Conservation (phyloP, 768 basidiomycete species). For the Auriscalpium orientale region DNA sequence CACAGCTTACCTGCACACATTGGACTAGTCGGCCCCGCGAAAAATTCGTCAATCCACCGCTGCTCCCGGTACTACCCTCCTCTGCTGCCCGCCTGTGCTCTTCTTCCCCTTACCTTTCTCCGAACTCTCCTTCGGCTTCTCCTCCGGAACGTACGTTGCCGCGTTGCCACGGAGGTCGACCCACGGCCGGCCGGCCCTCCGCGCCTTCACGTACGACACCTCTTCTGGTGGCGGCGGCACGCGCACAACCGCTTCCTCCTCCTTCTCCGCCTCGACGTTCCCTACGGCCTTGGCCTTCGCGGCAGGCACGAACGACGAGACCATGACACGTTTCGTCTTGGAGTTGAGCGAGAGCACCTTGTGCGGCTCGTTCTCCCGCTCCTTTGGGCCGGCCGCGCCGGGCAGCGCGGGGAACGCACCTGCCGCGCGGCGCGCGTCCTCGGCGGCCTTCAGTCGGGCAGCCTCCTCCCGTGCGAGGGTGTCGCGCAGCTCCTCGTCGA, state of each 20-base stretch:
- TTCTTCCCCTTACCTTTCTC: background rate
- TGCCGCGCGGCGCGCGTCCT: background rate
- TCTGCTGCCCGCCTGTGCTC: background rate
- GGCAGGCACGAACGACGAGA: constrained; percentile 1
- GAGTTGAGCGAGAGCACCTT: constrained; percentile 5
- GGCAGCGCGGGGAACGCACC: constrained; percentile 10
- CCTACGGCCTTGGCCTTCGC: background rate
- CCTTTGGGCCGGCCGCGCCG: background rate
- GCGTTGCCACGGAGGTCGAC: constrained; percentile 1
- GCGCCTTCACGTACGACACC: constrained; percentile 5
- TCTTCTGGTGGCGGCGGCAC: constrained; percentile 6
- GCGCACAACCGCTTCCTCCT: background rate
- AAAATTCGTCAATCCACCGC: too few relatives aligned
- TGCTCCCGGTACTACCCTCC: background rate
- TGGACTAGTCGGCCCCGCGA: too few relatives aligned
- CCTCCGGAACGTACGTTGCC: constrained; percentile 4
- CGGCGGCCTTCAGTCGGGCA: background rate
- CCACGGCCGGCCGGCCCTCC: constrained; percentile 4
- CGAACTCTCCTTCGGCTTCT: background rate
- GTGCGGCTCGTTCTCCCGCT: background rate
- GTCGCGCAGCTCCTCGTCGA: background rate
- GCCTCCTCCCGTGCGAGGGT: constrained; percentile 4
- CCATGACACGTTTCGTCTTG: constrained; percentile 1
- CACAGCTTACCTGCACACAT: too few relatives aligned
- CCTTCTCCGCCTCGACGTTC: background rate